These are phyloP conservation scores for Rhynchospora breviuscula DNA, from an alignment of 176 grass and related monocot species.

Conservation along the genomic window DNA sequence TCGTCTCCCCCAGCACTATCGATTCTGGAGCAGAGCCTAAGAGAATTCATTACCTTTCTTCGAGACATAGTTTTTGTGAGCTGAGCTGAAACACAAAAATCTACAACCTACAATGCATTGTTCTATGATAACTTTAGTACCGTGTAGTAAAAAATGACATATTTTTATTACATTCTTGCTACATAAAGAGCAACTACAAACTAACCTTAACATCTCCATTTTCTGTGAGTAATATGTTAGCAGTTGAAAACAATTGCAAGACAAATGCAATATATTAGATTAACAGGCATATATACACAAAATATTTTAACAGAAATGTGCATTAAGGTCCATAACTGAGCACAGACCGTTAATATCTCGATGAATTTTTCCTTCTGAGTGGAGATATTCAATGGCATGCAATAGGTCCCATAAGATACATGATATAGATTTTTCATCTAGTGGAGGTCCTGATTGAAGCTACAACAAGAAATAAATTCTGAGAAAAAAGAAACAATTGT, in stretches of 20 bases:
- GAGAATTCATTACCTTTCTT: slow-evolving; percentile 68
- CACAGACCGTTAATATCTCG: slow-evolving; percentile 75
- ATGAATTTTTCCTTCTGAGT: slow-evolving; percentile 98
- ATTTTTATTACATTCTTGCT: too few relatives aligned
- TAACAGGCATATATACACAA: slow-evolving; percentile 5
- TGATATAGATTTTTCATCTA: slow-evolving; percentile 96
- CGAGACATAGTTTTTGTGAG: too few relatives aligned
- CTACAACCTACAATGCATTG: too few relatives aligned
- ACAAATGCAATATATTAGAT: slow-evolving; percentile 11
- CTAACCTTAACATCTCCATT: too few relatives aligned
- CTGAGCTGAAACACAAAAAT: too few relatives aligned
- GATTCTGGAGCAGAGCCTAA: too few relatives aligned
- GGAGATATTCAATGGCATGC: slow-evolving; percentile 94
- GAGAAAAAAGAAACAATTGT: not conserved
- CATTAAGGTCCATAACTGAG: not conserved
- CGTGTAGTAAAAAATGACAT: too few relatives aligned
- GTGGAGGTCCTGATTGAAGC: slow-evolving; percentile 81
- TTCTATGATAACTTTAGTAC: too few relatives aligned
- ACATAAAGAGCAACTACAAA: too few relatives aligned
- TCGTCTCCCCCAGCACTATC: too few relatives aligned
- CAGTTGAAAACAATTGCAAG: slow-evolving; percentile 62
- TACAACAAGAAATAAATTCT: slow-evolving; percentile 30
- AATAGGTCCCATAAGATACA: slow-evolving; percentile 90
- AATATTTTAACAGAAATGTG: not conserved
- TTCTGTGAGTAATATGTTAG: too few relatives aligned